Conservation (phyloP, 2,329 filamentous ascomycete genomes). For the Lithohypha guttulata region DNA sequence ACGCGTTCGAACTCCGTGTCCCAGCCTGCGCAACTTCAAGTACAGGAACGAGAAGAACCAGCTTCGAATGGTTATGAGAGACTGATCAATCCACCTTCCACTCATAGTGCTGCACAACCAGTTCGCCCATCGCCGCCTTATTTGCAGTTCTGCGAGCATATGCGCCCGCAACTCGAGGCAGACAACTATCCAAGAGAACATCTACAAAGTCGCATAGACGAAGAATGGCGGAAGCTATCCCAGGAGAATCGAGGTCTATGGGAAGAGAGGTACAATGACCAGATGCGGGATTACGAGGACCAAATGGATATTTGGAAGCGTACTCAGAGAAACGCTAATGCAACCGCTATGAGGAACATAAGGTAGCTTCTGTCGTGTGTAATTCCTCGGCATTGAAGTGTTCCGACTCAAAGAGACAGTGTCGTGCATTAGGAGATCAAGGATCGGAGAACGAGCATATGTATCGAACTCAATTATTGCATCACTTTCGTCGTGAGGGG, state of each 20-base stretch:
- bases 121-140: constrained; percentile 18
- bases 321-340: constrained; percentile 10
- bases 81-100: not conserved
- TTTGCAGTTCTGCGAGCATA: constrained; percentile 20
- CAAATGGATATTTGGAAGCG: constrained; percentile 20
- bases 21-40: not conserved
- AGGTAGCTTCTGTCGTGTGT: no score
- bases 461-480: no score
- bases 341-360: no score
- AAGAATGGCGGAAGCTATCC: constrained; percentile 20
- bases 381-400: no score
- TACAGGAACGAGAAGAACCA: not conserved
- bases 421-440: no score
- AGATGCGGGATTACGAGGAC: constrained; percentile 20
- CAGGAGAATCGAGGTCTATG: constrained; percentile 19
- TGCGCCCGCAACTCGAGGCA: constrained; percentile 20
- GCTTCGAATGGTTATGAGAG: not conserved
- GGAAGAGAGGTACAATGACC: constrained; percentile 21
- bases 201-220: constrained; percentile 17
- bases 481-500: no score
- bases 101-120: constrained; percentile 10
- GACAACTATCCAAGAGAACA: constrained; percentile 17
- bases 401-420: no score
- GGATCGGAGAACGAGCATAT: no score
- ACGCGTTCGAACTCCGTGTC: not conserved